Evolutionary conservation across 2,329 filamentous ascomycete species (phyloP), one percentile per base, ranked within the genome.

Genomic region (Amauroascus niger): DNA sequence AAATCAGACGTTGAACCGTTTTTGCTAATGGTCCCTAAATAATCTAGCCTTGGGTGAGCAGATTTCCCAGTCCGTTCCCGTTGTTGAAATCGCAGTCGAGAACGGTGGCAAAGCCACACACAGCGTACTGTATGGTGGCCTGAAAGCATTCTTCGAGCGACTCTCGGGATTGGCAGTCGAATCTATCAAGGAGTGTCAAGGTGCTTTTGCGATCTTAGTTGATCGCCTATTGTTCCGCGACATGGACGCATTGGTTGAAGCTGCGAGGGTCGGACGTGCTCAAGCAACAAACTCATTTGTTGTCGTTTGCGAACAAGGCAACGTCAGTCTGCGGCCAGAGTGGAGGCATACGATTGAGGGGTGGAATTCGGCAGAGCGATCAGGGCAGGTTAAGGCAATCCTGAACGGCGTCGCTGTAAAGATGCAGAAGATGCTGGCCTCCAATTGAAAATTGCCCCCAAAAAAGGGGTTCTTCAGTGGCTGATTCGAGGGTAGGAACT

Each of bases 351-450:
- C 41, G 39, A 55, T 72, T 32, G 58, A 59, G 50, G 48, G 52
- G 22, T 75, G 73, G 73, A 61, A 65, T 45, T 60, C 61, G 16
- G 58, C 59, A 40, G 73, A 75, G 58, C 61, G 72, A 63, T 72
- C 71, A 48, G 65, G 62, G 28, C 60, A 64, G 46, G 63, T 73
- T 26, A 43, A 51, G 30, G 24, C 7, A 18, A 44, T 44, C 5
- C 22, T 51, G 49, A 35, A n/a, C 24, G 32, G 26, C 8, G 24
- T 51, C 16, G 16, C 18, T 24, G 37, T 7, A n/a, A 51, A 51
- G 39, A 18, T 51, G 24, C 16, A 33, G 13, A 16, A 16, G 24
- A n/a, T 24, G 16, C 22, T 2, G 9, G 5, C 24, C 11, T 24
- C 20, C 4, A 33, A 2, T 33, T 32, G 28, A 46, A n/a, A n/a